phyloP scores from a whole-genome alignment of 164 flowering plant genomes.

The Tetrastigma voinierianum region DNA sequence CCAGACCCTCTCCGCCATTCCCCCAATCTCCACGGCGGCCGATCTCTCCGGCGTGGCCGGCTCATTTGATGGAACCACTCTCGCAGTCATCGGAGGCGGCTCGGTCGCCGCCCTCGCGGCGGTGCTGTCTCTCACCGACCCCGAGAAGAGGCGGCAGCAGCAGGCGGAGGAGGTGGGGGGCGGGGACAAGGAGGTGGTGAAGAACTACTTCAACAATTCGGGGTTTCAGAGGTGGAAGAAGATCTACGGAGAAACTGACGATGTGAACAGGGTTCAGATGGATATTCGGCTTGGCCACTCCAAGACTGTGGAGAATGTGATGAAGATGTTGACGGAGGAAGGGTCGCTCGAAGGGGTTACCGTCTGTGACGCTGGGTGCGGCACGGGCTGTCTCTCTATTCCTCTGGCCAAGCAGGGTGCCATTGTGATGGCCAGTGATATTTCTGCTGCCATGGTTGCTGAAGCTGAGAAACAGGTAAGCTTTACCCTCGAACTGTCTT shows the following conservation, averaged over 20 bases:
- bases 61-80: slow-evolving; percentile 47
- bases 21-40: slow-evolving; percentile 39
- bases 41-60: slow-evolving; percentile 33
- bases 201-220: slow-evolving; percentile 78
- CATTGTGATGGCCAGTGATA: slow-evolving; percentile 79
- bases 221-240: slow-evolving; percentile 97
- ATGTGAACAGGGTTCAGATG: slow-evolving; percentile 81
- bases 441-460: slow-evolving; percentile 94
- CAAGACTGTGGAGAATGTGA: slow-evolving; percentile 75
- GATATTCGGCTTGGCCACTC: slow-evolving; percentile 93
- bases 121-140: slow-evolving; percentile 71
- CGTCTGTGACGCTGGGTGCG: slow-evolving; percentile 96
- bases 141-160: slow-evolving; percentile 71
- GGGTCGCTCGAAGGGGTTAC: slow-evolving; percentile 64
- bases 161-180: slow-evolving; percentile 98
- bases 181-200: slow-evolving; percentile 96
- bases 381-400: slow-evolving; percentile 79
- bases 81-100: slow-evolving; percentile 77
- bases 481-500: not conserved
- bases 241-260: slow-evolving; percentile 93
- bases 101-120: slow-evolving; percentile 83
- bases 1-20: slow-evolving; percentile 29
- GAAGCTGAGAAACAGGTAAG: slow-evolving; percentile 76
- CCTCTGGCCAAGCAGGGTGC: slow-evolving; percentile 91
- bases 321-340: slow-evolving; percentile 72